Conservation (phyloP, 352 stramenopile species). For the Aphanomyces stellatus region DNA sequence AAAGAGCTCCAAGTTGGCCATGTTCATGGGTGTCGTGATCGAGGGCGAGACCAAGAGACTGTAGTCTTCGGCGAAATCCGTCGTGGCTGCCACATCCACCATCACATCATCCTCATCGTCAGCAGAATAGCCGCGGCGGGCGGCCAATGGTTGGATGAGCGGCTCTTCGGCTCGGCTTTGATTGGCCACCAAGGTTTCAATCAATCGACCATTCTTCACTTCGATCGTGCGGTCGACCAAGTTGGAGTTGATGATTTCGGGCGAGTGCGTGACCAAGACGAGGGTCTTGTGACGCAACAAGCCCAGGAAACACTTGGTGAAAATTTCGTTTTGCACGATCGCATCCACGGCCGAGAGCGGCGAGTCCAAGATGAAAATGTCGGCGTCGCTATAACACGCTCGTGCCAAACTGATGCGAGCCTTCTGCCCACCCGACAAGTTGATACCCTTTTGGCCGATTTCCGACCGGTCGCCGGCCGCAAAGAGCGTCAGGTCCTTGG, state of each 20-base stretch:
- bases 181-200: background rate
- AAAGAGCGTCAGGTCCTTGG: constrained; percentile 67
- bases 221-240: background rate
- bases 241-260: background rate
- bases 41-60: background rate
- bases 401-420: constrained; percentile 5
- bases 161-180: background rate
- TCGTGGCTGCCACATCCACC: background rate
- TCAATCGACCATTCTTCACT: constrained; percentile 19
- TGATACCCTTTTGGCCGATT: constrained; percentile 17
- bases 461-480: constrained; percentile 22
- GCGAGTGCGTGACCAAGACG: constrained; percentile 74
- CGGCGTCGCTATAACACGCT: constrained; percentile 23
- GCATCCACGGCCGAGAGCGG: constrained; percentile 84
- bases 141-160: background rate
- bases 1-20: background rate
- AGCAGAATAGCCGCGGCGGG: background rate
- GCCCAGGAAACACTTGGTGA: constrained; percentile 60
- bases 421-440: constrained; percentile 13
- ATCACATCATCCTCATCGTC: background rate
- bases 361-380: constrained; percentile 89
- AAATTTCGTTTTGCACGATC: constrained; percentile 71
- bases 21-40: background rate
- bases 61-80: background rate
- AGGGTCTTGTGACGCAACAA: constrained; percentile 43